These are phyloP conservation scores for Talaromyces marneffei DNA, from an alignment of 2,329 filamentous ascomycete species.

Conservation along the genomic window DNA sequence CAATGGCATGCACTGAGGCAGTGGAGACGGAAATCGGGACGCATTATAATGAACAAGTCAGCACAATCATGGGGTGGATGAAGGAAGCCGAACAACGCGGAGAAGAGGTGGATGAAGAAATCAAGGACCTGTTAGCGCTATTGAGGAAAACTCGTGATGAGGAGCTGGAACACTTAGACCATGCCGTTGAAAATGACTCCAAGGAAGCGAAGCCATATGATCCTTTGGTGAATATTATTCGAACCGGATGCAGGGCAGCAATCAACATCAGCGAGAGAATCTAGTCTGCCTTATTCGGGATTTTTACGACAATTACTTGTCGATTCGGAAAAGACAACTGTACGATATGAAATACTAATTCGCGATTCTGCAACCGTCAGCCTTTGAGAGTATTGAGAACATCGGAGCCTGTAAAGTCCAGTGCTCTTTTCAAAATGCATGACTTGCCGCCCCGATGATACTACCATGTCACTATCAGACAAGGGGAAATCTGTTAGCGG, in stretches of 20 bases:
- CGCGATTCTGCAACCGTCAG: neutral
- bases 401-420: neutral
- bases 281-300: conserved; percentile 18
- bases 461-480: neutral
- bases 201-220: conserved; percentile 87
- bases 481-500: neutral
- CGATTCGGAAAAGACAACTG: neutral
- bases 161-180: conserved; percentile 92
- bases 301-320: neutral
- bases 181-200: conserved; percentile 88
- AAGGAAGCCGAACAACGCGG: conserved; percentile 68
- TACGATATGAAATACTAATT: neutral
- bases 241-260: conserved; percentile 82
- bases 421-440: neutral
- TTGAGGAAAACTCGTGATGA: conserved; percentile 85
- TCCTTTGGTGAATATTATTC: conserved; percentile 77
- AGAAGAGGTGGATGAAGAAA: conserved; percentile 72
- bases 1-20: conserved; percentile 97
- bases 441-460: neutral
- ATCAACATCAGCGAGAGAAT: conserved; percentile 71
- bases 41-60: conserved; percentile 92
- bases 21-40: conserved; percentile 96
- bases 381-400: neutral
- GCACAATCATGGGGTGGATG: conserved; percentile 74
- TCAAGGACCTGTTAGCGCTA: conserved; percentile 65